Percentiles rank a stretch among this genome's conserved stretches.
Evolutionary conservation across 2,329 filamentous ascomycete genomes (phyloP).

Genomic region (Verticillium alfalfae): DNA sequence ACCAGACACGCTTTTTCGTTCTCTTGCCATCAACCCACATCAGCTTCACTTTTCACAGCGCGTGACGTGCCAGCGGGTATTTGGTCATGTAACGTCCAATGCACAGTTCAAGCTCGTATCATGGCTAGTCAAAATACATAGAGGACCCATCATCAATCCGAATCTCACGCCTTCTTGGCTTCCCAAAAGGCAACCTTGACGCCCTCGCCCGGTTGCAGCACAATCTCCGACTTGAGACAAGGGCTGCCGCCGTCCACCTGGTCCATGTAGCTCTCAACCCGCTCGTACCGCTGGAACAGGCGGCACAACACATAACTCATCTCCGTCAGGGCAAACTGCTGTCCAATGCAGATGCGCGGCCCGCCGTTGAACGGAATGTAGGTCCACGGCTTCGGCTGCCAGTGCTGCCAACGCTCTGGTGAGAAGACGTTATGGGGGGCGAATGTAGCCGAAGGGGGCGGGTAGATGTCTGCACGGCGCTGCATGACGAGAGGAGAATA

Average conservation of each 20-base stretch:
- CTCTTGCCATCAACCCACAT: too few species aligned
- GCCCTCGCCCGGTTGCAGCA: constrained; percentile 53
- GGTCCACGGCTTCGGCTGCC: constrained; percentile 62
- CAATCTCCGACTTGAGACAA: constrained; percentile 52
- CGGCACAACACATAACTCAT: constrained; percentile 68
- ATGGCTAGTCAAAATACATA: too few species aligned
- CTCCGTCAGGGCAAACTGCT: constrained; percentile 78
- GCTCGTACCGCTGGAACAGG: constrained; percentile 66
- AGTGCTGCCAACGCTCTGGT: constrained; percentile 62
- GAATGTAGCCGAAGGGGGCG: constrained; percentile 37
- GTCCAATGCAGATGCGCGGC: constrained; percentile 68
- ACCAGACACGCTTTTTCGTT: too few species aligned
- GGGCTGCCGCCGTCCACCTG: constrained; percentile 49
- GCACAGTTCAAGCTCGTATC: neutral
- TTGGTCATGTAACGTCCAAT: constrained; percentile 1
- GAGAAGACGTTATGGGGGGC: constrained; percentile 46
- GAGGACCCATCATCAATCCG: too few species aligned
- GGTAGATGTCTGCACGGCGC: constrained; percentile 59
- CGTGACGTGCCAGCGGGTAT: too few species aligned
- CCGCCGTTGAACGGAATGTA: constrained; percentile 75
- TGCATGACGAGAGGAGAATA: constrained; percentile 73
- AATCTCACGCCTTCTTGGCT: constrained; percentile 20
- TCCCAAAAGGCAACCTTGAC: constrained; percentile 53
- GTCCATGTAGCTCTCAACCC: constrained; percentile 53
- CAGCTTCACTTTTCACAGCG: too few species aligned